Conservation (phyloP, 1,284 basidiomycete genomes). For the Fistulina hepatica region DNA sequence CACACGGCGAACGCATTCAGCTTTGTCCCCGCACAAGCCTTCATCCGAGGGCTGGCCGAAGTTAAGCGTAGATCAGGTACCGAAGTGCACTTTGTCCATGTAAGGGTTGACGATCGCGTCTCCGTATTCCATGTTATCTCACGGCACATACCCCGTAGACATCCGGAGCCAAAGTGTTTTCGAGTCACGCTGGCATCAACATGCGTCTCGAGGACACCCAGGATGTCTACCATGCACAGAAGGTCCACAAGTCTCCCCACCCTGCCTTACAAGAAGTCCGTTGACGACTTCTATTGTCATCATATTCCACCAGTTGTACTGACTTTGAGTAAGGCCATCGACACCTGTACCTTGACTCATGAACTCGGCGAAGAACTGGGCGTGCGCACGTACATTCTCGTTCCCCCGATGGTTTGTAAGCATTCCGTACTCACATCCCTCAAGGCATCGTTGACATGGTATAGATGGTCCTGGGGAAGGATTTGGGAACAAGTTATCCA, state of each 20-base stretch:
- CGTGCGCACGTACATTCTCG: conserved; percentile 11
- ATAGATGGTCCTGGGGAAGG: conserved; percentile 11
- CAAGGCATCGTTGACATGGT: not conserved
- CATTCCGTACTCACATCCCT: not conserved
- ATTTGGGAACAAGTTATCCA: conserved; percentile 14
- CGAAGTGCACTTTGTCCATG: conserved; percentile 12
- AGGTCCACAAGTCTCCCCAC: conserved; percentile 4
- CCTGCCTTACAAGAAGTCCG: conserved; percentile 2
- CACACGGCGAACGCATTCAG: conserved; percentile 9
- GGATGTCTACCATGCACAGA: conserved; percentile 7
- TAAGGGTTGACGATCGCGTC: not conserved
- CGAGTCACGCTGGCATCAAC: conserved; percentile 10
- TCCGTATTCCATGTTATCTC: too few relatives aligned
- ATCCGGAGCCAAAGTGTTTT: conserved; percentile 13
- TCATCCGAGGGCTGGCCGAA: conserved; percentile 8
- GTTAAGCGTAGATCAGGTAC: conserved; percentile 7
- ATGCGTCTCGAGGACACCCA: conserved; percentile 7
- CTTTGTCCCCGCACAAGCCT: conserved; percentile 7
- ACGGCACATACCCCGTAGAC: conserved; percentile 6
- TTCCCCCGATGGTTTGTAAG: conserved; percentile 13
- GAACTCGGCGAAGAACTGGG: conserved; percentile 10
- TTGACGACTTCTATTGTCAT: not conserved
- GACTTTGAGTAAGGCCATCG: conserved; percentile 2
- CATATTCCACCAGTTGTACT: not conserved
- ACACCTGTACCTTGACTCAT: conserved; percentile 4